These are phyloP conservation scores for Skeletonema costatum DNA, from an alignment of 108 stramenopile genomes.

Conservation along the genomic window DNA sequence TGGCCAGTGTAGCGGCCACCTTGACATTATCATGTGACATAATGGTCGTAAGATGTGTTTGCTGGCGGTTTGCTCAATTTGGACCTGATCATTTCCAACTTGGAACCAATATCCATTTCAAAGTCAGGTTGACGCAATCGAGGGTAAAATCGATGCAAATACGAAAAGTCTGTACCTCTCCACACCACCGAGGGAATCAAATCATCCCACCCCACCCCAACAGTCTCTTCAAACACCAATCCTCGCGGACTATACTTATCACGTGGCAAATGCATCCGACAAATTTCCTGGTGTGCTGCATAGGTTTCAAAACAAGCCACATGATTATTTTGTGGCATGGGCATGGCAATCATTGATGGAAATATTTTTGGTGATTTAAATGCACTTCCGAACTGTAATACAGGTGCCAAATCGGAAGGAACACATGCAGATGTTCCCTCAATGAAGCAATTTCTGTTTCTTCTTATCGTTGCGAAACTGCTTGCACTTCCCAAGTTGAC, in stretches of 20 bases:
- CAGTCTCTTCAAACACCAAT: slow-evolving; percentile 17
- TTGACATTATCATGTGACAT: neutral
- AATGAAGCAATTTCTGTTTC: too few species aligned
- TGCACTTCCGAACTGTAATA: slow-evolving; percentile 29
- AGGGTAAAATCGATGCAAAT: neutral
- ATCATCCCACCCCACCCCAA: slow-evolving; percentile 9
- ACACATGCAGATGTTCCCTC: neutral
- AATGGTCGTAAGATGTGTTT: neutral
- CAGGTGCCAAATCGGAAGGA: slow-evolving; percentile 11
- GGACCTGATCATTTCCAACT: neutral
- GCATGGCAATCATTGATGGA: slow-evolving; percentile 33
- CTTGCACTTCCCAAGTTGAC: neutral
- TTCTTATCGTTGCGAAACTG: too few species aligned
- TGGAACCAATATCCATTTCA: slow-evolving; percentile 3
- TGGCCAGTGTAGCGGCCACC: slow-evolving; percentile 15
- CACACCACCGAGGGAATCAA: slow-evolving; percentile 38
- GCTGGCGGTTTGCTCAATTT: too few species aligned
- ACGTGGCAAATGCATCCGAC: slow-evolving; percentile 11
- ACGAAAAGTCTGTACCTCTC: slow-evolving; percentile 28
- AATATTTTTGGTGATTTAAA: slow-evolving; percentile 9
- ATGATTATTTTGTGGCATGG: slow-evolving; percentile 31
- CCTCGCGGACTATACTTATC: neutral
- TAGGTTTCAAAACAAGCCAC: slow-evolving; percentile 20
- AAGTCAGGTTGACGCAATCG: slow-evolving; percentile 16
- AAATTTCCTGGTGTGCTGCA: slow-evolving; percentile 5